A percentile compares a stretch with the other conserved stretches of the same genome.
These are phyloP conservation scores for Trichoderma sp. DNA, from an alignment of 2,329 filamentous ascomycete species.

Conservation along the genomic window DNA sequence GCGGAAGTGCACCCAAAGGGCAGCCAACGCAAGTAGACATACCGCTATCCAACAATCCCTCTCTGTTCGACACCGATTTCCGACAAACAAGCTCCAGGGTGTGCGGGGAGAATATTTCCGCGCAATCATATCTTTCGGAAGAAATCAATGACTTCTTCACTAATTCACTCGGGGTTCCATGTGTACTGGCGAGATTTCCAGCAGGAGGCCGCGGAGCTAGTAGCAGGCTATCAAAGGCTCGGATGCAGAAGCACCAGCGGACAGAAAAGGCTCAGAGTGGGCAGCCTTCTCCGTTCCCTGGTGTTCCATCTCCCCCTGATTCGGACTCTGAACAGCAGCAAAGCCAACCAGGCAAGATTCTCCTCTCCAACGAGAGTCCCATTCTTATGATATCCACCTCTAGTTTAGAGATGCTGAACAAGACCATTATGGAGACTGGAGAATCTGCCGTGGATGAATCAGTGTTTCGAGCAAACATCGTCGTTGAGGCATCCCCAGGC, in stretches of 20 bases:
- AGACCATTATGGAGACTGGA: slow-evolving; percentile 60
- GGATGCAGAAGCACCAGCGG: slow-evolving; percentile 58
- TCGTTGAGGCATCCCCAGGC: slow-evolving; percentile 52
- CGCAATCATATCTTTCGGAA: slow-evolving; percentile 65
- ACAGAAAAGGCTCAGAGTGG: slow-evolving; percentile 19
- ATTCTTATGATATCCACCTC: slow-evolving; percentile 80
- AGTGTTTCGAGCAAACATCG: slow-evolving; percentile 86
- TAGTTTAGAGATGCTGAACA: slow-evolving; percentile 76
- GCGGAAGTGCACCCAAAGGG: slow-evolving; percentile 31
- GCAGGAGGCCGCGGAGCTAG: slow-evolving; percentile 57
- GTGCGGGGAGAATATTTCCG: slow-evolving; percentile 75
- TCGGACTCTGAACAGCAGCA: slow-evolving; percentile 49
- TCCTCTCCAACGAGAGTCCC: slow-evolving; percentile 90
- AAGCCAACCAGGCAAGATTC: slow-evolving; percentile 51
- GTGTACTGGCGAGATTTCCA: slow-evolving; percentile 80
- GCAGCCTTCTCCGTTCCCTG: slow-evolving; percentile 55
- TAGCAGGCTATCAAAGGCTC: slow-evolving; percentile 68
- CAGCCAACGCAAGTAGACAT: slow-evolving; percentile 44
- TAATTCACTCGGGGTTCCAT: slow-evolving; percentile 69
- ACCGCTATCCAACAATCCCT: slow-evolving; percentile 67
- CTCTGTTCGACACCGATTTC: slow-evolving; percentile 45
- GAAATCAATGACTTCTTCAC: slow-evolving; percentile 76
- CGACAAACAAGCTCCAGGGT: slow-evolving; percentile 61
- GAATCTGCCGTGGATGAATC: slow-evolving; percentile 66
- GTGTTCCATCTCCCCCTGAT: slow-evolving; percentile 53